Base-by-base conservation (phyloP, 2,329 filamentous ascomycete genomes). In the Annulohypoxylon truncatum region DNA sequence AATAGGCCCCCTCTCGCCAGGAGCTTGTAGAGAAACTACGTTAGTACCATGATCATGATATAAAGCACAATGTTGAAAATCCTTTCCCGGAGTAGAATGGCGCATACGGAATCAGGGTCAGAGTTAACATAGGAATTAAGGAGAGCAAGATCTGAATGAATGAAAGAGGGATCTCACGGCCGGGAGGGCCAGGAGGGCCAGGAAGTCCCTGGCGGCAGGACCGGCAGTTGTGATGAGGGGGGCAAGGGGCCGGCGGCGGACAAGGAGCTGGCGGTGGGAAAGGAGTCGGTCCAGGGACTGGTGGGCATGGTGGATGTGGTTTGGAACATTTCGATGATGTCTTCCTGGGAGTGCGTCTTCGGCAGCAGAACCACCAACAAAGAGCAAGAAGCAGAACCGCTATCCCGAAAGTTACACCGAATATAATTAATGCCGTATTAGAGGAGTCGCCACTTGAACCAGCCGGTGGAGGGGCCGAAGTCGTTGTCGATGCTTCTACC, bases 331-430 rank as follows among this genome's bases (percentile, higher is more conserved):
- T 35, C 13, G 26, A 7, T 28, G 26, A 7, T 3, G 1, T 9
- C 31, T n/a, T 42, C 38, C n/a, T 38, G n/a, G 15, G 5, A 1
- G 38, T n/a, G 12, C 20, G 12, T 22, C 35, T 29, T 42, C 54
- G 31, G 12, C 51, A 67, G 28, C 62, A 74, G 9, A 67, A 56
- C 44, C 58, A 73, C 28, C 48, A 73, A 6, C 46, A 71, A 6
- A 31, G 13, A 1, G 55, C 4, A 20, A 71, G 48, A 10, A 70
- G n/a, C n/a, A 72, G 29, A 3, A 70, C 50, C 12, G 71, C 57
- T 2, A 70, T 26, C 3, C 64, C 63, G 1, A 73, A 58, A 2
- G 71, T 58, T 8, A 70, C 68, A 18, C 65, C 68, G 52, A 70
- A 58, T 48, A 70, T 59, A 7, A 70, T 66, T 3, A 70, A 58